A percentile compares a stretch with the other conserved stretches of the same genome.
Conservation (phyloP, 352 stramenopile genomes). For the Pythium vanterpoolii region DNA sequence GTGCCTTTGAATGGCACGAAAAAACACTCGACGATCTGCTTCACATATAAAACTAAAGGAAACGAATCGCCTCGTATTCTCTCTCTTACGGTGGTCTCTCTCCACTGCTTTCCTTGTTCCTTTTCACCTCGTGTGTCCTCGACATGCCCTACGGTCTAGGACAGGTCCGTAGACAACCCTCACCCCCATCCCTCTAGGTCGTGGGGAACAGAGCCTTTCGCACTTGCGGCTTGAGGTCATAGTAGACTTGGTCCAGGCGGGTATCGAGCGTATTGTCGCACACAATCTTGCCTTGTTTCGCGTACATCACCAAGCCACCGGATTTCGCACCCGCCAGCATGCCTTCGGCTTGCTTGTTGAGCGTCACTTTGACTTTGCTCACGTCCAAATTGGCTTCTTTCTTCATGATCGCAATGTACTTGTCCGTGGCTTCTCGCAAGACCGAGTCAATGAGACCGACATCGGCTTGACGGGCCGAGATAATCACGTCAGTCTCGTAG, state of each 20-base stretch:
- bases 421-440: conserved; percentile 80
- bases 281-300: conserved; percentile 94
- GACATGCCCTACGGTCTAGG: too few relatives aligned
- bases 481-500: conserved; percentile 92
- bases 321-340: conserved; percentile 80
- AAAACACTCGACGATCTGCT: conserved; percentile 3
- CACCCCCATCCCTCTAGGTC: conserved; percentile 34
- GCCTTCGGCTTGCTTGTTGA: conserved; percentile 87
- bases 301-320: conserved; percentile 84
- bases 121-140: background rate
- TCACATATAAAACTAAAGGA: background rate
- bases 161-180: too few relatives aligned
- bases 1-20: conserved; percentile 1
- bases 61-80: background rate
- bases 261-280: conserved; percentile 98
- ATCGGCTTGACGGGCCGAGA: conserved; percentile 92
- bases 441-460: conserved; percentile 85
- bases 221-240: conserved; percentile 76
- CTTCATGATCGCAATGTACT: conserved; percentile 85
- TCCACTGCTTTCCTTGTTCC: background rate
- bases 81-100: background rate
- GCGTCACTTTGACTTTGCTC: conserved; percentile 83
- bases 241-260: conserved; percentile 78
- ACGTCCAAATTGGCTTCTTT: conserved; percentile 91
- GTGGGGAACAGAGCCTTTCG: conserved; percentile 78